phyloP scores from a whole-genome alignment of 805 yeast genomes.

The Metschnikowia dekortorum region DNA sequence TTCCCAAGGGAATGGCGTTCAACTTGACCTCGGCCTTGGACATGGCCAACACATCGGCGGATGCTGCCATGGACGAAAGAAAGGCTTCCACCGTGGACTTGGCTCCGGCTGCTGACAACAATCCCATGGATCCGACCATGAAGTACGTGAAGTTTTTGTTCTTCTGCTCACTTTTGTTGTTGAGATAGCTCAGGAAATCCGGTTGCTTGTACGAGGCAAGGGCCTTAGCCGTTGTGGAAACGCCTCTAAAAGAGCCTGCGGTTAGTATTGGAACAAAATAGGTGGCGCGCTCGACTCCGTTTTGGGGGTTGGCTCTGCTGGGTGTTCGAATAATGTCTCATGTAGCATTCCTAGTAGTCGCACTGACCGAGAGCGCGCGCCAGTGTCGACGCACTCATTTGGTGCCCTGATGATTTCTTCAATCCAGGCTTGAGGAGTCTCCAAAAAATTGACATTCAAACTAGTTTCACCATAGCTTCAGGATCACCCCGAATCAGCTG shows the following conservation, averaged over 20 bases:
- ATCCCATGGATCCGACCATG: constrained; percentile 95
- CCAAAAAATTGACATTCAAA: no score
- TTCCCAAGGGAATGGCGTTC: constrained; percentile 91
- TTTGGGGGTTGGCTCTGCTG: no score
- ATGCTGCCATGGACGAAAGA: constrained; percentile 90
- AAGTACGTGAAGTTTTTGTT: constrained; percentile 85
- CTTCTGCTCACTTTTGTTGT: constrained; percentile 65
- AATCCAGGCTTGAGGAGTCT: no score
- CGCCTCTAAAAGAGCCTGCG: constrained; percentile 41
- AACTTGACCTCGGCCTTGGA: constrained; percentile 98
- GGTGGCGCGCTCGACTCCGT: neutral
- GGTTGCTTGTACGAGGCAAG: constrained; percentile 88
- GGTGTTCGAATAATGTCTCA: no score
- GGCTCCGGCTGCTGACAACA: constrained; percentile 89
- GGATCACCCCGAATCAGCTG: no score
- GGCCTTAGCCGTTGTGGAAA: constrained; percentile 47
- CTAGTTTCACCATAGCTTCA: no score
- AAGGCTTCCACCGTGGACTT: constrained; percentile 93
- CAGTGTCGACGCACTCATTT: no score
- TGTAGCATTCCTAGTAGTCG: no score
- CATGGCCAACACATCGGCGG: constrained; percentile 98
- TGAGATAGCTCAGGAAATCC: constrained; percentile 77
- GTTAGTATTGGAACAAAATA: constrained; percentile 16
- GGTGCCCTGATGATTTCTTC: no score
- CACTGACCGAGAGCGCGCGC: no score